Percentiles rank a stretch among this genome's conserved stretches.
Conservation (phyloP, 2,329 filamentous ascomycete genomes). For the Fusarium sp. region DNA sequence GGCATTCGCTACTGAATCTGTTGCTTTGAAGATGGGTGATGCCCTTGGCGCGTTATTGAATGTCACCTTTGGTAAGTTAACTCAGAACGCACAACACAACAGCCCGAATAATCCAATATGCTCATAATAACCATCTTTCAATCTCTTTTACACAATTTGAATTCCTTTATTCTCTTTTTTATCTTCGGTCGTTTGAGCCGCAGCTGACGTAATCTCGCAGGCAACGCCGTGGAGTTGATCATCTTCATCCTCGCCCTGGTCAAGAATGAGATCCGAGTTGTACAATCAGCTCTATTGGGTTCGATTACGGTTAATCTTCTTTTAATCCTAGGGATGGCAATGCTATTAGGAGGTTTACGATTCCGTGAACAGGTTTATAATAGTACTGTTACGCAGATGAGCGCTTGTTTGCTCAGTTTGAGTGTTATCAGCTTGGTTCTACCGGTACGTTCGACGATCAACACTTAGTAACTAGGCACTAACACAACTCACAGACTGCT, state of each 20-base stretch:
- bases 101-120: no score
- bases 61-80: slow-evolving; percentile 75
- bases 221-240: slow-evolving; percentile 79
- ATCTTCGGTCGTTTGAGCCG: background rate
- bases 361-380: slow-evolving; percentile 97
- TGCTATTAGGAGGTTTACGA: slow-evolving; percentile 85
- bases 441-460: slow-evolving; percentile 67
- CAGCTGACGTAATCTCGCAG: background rate
- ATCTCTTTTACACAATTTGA: background rate
- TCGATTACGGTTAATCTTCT: slow-evolving; percentile 82
- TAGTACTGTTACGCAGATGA: slow-evolving; percentile 96
- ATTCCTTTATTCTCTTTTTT: background rate
- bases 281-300: slow-evolving; percentile 89
- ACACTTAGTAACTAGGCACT: slow-evolving; percentile 56
- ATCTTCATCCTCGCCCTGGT: slow-evolving; percentile 64
- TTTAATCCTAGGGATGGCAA: slow-evolving; percentile 91
- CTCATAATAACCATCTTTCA: no score
- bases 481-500: slow-evolving; percentile 70
- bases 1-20: slow-evolving; percentile 79
- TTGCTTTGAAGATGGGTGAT: slow-evolving; percentile 78
- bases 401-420: slow-evolving; percentile 88
- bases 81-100: background rate
- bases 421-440: slow-evolving; percentile 90
- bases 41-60: slow-evolving; percentile 79
- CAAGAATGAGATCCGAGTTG: slow-evolving; percentile 83